phyloP scores from a whole-genome alignment of 306 rosid genomes.

The Sophora flavescens region DNA sequence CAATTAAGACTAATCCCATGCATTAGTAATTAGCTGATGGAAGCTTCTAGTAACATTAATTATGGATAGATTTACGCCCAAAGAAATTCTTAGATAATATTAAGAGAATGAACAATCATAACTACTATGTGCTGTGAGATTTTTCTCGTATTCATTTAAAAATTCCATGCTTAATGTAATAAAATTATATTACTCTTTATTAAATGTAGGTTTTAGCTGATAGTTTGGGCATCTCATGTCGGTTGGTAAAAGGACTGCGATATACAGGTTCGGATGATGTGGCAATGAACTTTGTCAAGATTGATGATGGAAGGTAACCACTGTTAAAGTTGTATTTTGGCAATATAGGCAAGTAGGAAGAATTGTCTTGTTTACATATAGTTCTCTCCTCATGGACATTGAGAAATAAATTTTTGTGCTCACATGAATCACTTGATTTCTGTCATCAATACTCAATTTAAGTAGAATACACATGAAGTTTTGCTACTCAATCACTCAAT shows the following conservation, averaged over 20 bases:
- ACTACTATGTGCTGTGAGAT: constrained; percentile 7
- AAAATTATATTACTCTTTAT: constrained; percentile 23
- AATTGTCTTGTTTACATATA: constrained; percentile 16
- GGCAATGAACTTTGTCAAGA: constrained; percentile 92
- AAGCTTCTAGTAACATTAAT: constrained; percentile 20
- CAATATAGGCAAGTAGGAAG: constrained; percentile 33
- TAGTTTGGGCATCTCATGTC: constrained; percentile 86
- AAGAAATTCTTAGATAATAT: constrained; percentile 9
- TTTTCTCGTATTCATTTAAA: not conserved
- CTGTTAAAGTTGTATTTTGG: constrained; percentile 42
- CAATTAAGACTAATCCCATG: constrained; percentile 30
- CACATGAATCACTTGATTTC: constrained; percentile 1
- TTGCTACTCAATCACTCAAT: constrained; percentile 9
- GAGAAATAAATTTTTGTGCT: constrained; percentile 19
- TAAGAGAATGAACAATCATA: constrained; percentile 31
- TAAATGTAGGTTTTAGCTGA: constrained; percentile 86
- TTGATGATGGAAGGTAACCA: constrained; percentile 85
- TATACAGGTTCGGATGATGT: constrained; percentile 91
- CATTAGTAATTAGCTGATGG: constrained; percentile 3
- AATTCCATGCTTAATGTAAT: constrained; percentile 10
- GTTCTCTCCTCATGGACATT: constrained; percentile 19
- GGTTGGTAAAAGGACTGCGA: constrained; percentile 88
- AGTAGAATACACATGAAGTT: not conserved
- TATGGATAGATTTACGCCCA: not conserved
- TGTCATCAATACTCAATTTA: constrained; percentile 11